Base-by-base conservation (phyloP, 768 basidiomycete species). In the Favolaschia claudopus region DNA sequence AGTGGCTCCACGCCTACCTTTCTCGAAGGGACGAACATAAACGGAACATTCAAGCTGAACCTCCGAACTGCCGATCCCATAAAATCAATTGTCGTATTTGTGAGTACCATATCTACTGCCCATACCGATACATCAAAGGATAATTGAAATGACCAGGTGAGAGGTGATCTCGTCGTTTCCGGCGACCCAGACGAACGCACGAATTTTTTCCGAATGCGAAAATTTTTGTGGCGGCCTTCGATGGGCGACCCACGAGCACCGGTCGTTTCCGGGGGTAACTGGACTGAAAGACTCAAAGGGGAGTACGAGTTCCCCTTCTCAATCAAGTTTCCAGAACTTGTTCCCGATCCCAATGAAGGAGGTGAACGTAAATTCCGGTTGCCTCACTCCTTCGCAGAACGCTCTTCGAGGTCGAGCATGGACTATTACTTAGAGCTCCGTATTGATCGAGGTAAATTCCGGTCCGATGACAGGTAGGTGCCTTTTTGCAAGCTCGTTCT, bases 181-280 rank as follows among this genome's bases (percentile, higher is more conserved):
- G 50, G 49, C 14, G 55, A 62, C 22, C 43, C 42, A 20, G n/a
- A n/a, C 6, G 48, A 62, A 47, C 47, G 32, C 4, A 19, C 24
- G 2, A 47, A 34, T 25, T 62, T 62, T 29, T 42, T 53, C 19
- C 40, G 28, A 15, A n/a, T 46, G 32, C 37, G 39, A 1, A 33
- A 52, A 12, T 33, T 25, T n/a, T 3, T 62, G 13, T 62, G 61
- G 61, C 24, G 7, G 12, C 9, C 44, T 5, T 25, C 20, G 2
- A 57, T 57, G 61, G 61, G 51, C 3, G 50, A 62, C 28, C 61
- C 61, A 5, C 49, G 61, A 5, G 42, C 55, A 7, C 24, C 49
- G 10, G 34, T 15, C 13, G 19, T n/a, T n/a, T n/a, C 43, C 33
- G 19, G 54, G 7, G 22, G 20, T 14, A 28, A 31, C 1, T 62